Evolutionary conservation across 1,139 yeast genomes (phyloP).

Genomic region (Kodamaea suecica): DNA sequence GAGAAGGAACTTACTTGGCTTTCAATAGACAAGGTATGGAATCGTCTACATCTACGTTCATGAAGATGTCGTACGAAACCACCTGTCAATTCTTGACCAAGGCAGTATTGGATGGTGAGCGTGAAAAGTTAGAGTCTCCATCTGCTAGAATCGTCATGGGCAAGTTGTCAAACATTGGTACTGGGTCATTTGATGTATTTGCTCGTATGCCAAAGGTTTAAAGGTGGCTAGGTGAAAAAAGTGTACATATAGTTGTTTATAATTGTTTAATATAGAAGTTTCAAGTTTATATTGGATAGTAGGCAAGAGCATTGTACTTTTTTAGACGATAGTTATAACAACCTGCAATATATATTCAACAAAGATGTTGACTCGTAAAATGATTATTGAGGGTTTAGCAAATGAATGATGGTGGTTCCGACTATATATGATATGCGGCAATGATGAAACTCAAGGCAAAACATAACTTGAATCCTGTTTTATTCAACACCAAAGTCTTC

Average conservation of each 20-base stretch:
- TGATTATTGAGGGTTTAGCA: too few species aligned
- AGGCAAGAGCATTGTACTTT: too few species aligned
- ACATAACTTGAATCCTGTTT: conserved; percentile 63
- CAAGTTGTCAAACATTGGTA: conserved; percentile 87
- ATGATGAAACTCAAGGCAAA: conserved; percentile 57
- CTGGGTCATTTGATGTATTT: conserved; percentile 91
- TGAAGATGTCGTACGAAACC: conserved; percentile 99
- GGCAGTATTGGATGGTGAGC: conserved; percentile 90
- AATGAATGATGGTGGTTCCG: too few species aligned
- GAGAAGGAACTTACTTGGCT: conserved; percentile 95
- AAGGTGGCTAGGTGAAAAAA: background rate
- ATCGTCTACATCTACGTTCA: conserved; percentile 88
- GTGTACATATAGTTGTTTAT: background rate
- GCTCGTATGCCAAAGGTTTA: conserved; percentile 51
- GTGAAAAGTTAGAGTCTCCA: conserved; percentile 87
- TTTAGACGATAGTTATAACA: too few species aligned
- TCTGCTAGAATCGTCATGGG: conserved; percentile 96
- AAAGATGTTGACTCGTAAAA: too few species aligned
- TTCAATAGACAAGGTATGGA: conserved; percentile 99
- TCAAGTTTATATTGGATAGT: too few species aligned
- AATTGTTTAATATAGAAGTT: background rate
- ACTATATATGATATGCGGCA: conserved; percentile 61
- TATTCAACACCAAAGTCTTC: conserved; percentile 52
- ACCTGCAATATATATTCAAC: too few species aligned
- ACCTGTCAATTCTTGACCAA: conserved; percentile 96